Base-by-base conservation (phyloP, 2,329 filamentous ascomycete genomes). In the Aspergillus transmontanensis region DNA sequence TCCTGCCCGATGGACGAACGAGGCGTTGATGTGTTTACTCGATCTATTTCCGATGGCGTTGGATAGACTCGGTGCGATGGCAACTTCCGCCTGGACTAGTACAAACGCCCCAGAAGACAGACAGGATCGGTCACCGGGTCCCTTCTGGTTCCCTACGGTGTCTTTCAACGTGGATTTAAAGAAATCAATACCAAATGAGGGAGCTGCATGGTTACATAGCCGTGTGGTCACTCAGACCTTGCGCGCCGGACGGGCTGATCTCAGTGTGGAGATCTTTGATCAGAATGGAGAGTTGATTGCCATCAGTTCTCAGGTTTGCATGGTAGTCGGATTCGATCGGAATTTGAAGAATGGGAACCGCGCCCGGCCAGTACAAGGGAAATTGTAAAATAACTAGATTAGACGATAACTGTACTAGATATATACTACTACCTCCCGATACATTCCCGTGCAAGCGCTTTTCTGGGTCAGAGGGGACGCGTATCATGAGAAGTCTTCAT, bases 1-100 rank as follows among this genome's bases (percentile, higher is more conserved):
- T 50, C 32, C 34, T 41, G 28, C 50, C 45, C 21, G 21, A 21
- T 60, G 59, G 59, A 60, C 59, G 2, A 28, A 43, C 2, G 59
- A 60, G 59, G 26, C 59, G 6, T 28, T 60, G 2, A 39, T 53
- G 14, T 60, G 46, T 16, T 16, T 60, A n/a, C 14, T 34, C 2
- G 59, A 60, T 32, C 48, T 60, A 14, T 55, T 60, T 48, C 59
- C 59, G 11, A 56, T 55, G 36, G 51, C 51, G 12, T 53, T 60
- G 30, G 50, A 53, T n/a, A 36, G 51, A 9, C 14, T 60, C 9
- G 51, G 57, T 50, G 26, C 57, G 16, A 34, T 46, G 57, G 43
- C 45, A 28, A 48, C 45, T 6, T 48, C 45, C 6, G 28, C 26
- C 12, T 26, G 45, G 19, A 6, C 30, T 4, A 30, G 43, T 14